Evolutionary conservation across 2,329 filamentous ascomycete genomes (phyloP).

Genomic region (Trichoderma atroviride): DNA sequence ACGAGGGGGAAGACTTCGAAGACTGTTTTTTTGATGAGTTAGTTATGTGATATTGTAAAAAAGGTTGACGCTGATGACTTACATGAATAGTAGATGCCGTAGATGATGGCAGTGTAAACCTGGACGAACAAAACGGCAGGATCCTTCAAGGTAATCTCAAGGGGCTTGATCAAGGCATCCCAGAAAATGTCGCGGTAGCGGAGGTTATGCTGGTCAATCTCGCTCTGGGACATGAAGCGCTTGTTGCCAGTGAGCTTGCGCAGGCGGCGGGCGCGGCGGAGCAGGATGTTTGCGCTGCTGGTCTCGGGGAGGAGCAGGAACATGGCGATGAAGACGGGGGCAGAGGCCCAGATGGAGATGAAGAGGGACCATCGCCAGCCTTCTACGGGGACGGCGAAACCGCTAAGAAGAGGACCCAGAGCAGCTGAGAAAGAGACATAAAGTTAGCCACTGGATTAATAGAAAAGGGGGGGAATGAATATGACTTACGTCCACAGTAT

Average conservation of each 20-base stretch:
- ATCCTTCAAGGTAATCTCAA: constrained; percentile 62
- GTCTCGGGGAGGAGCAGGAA: constrained; percentile 68
- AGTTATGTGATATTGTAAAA: constrained; percentile 25
- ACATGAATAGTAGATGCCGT: constrained; percentile 63
- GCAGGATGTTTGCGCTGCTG: constrained; percentile 59
- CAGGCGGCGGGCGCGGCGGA: constrained; percentile 62
- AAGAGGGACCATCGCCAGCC: constrained; percentile 67
- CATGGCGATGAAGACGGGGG: constrained; percentile 62
- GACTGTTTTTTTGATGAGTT: constrained; percentile 33
- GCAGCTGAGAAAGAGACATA: constrained; percentile 46
- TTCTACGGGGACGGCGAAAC: constrained; percentile 60
- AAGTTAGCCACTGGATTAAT: not conserved
- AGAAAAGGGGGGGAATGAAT: not conserved
- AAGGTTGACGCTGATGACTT: constrained; percentile 25
- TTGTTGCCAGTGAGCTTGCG: constrained; percentile 61
- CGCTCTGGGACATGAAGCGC: constrained; percentile 61
- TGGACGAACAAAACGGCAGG: constrained; percentile 65
- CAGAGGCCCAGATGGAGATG: constrained; percentile 64
- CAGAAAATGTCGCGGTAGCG: constrained; percentile 50
- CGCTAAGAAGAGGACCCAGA: constrained; percentile 62
- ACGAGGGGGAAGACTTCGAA: constrained; percentile 70
- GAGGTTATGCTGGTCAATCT: constrained; percentile 63
- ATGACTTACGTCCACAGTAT: constrained; percentile 48
- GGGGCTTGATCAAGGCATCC: constrained; percentile 63
- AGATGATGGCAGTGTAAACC: constrained; percentile 63